phyloP scores from a whole-genome alignment of 805 yeast species.

The Metschnikowia borealis region DNA sequence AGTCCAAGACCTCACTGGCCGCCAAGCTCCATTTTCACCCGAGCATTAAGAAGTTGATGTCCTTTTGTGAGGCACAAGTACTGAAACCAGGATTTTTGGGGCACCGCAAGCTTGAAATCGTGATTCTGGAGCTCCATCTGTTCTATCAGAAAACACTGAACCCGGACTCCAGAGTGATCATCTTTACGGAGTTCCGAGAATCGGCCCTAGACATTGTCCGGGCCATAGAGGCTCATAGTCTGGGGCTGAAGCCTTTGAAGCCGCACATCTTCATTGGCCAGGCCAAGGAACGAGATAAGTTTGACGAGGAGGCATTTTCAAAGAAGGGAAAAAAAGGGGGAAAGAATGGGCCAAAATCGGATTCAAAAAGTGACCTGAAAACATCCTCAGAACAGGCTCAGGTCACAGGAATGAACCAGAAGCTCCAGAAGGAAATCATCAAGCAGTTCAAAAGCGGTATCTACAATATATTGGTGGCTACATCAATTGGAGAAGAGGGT shows the following conservation, averaged over 20 bases:
- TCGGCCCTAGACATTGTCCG: conserved; percentile 85
- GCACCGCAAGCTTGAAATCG: conserved; percentile 69
- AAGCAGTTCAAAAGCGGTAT: conserved; percentile 67
- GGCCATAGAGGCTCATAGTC: conserved; percentile 57
- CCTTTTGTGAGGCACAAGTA: conserved; percentile 42
- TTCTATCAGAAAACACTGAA: conserved; percentile 47
- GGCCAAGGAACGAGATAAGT: conserved; percentile 65
- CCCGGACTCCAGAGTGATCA: conserved; percentile 67
- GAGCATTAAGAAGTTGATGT: conserved; percentile 42
- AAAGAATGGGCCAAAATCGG: conserved; percentile 32
- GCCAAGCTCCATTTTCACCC: conserved; percentile 58
- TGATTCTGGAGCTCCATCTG: conserved; percentile 51
- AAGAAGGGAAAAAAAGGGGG: conserved; percentile 32
- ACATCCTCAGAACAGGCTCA: conserved; percentile 75
- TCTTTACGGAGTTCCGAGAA: conserved; percentile 85
- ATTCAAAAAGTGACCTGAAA: conserved; percentile 32
- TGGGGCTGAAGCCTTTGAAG: conserved; percentile 26
- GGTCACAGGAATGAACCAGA: conserved; percentile 84
- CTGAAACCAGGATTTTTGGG: conserved; percentile 40
- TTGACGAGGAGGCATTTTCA: conserved; percentile 52
- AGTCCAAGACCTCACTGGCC: conserved; percentile 60
- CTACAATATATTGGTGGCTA: conserved; percentile 83
- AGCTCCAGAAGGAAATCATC: conserved; percentile 76
- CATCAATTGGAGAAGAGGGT: conserved; percentile 98
- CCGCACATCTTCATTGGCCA: conserved; percentile 95